Conservation (phyloP, 148 eudicot species). For the Cornus florida region DNA sequence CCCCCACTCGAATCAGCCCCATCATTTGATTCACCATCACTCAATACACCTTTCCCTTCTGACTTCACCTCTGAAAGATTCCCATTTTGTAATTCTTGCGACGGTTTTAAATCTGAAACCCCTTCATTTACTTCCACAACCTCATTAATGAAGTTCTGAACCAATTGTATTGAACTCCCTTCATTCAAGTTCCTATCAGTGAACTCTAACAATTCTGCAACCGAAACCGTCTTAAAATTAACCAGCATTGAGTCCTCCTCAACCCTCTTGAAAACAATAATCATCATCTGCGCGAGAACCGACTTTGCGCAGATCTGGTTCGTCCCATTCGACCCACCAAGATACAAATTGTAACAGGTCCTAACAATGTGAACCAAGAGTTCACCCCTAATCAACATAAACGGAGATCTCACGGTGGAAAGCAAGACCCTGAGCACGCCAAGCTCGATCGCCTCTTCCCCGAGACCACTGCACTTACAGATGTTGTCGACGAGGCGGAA, state of each 20-base stretch:
- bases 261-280: conserved; percentile 67
- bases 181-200: conserved; percentile 89
- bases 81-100: conserved; percentile 15
- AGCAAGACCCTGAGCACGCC: conserved; percentile 64
- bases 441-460: conserved; percentile 69
- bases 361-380: conserved; percentile 65
- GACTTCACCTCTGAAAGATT: conserved; percentile 13
- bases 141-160: conserved; percentile 69
- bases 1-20: conserved; percentile 33
- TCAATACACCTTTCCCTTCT: conserved; percentile 23
- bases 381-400: conserved; percentile 60
- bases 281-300: conserved; percentile 86
- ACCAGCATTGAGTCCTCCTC: conserved; percentile 61
- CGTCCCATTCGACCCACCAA: conserved; percentile 81
- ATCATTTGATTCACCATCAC: conserved; percentile 16
- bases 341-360: conserved; percentile 84
- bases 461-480: conserved; percentile 55
- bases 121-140: conserved; percentile 59
- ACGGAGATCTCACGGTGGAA: conserved; percentile 66
- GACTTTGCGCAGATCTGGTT: conserved; percentile 96
- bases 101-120: conserved; percentile 18
- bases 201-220: conserved; percentile 75
- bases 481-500: conserved; percentile 50
- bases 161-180: conserved; percentile 80
- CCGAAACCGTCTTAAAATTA: conserved; percentile 45